Evolutionary conservation across 768 basidiomycete species (phyloP).

Genomic region (Tricholoma furcatifolium): DNA sequence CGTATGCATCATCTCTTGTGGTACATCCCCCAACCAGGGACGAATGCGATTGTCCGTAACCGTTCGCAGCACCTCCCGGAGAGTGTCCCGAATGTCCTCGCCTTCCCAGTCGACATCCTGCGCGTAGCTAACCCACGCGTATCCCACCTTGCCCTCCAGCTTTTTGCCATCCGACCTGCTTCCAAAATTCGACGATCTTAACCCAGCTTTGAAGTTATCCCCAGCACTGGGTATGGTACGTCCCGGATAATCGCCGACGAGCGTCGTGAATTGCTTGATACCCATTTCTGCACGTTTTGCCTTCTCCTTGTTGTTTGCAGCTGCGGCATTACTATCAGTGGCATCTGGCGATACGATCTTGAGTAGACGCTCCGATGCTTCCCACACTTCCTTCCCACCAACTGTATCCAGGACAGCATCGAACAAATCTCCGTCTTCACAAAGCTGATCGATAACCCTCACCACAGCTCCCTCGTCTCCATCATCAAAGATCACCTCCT

Average conservation of each 20-base stretch:
- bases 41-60: slow-evolving; percentile 17
- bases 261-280: slow-evolving; percentile 69
- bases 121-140: slow-evolving; percentile 79
- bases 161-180: slow-evolving; percentile 20
- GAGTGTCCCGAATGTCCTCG: slow-evolving; percentile 58
- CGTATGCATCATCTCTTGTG: neutral
- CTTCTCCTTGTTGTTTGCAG: slow-evolving; percentile 19
- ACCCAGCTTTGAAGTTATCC: slow-evolving; percentile 71
- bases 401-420: slow-evolving; percentile 84
- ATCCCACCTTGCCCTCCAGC: slow-evolving; percentile 52
- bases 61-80: slow-evolving; percentile 40
- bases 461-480: slow-evolving; percentile 43
- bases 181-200: slow-evolving; percentile 55
- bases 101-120: slow-evolving; percentile 87
- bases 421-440: slow-evolving; percentile 57
- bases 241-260: slow-evolving; percentile 69
- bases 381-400: slow-evolving; percentile 80
- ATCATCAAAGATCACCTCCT: slow-evolving; percentile 75
- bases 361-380: slow-evolving; percentile 66
- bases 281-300: slow-evolving; percentile 26
- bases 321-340: slow-evolving; percentile 18
- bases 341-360: slow-evolving; percentile 21
- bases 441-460: slow-evolving; percentile 50
- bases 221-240: slow-evolving; percentile 66
- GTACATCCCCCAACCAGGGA: slow-evolving; percentile 17